phyloP scores from a whole-genome alignment of 169 alveolate genomes.

The Theileria annulata region DNA sequence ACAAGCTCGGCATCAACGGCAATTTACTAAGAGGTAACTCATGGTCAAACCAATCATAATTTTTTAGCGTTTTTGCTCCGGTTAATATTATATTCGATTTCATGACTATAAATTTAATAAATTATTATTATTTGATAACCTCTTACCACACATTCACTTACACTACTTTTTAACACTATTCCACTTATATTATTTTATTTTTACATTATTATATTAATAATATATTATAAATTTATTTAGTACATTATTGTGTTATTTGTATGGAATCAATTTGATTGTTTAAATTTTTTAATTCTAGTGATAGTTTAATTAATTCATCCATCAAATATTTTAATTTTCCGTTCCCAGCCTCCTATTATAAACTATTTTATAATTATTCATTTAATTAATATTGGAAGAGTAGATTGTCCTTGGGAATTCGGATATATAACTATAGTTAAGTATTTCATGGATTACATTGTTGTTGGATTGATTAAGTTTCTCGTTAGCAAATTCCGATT shows the following conservation, averaged over 20 bases:
- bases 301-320: conserved; percentile 54
- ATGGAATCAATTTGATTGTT: conserved; percentile 25
- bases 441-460: neutral
- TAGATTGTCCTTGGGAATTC: too few species aligned
- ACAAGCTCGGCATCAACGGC: conserved; percentile 17
- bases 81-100: conserved; percentile 9
- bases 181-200: neutral
- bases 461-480: neutral
- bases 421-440: neutral
- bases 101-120: conserved; percentile 6
- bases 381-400: neutral
- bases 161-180: conserved; percentile 5
- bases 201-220: neutral
- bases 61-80: conserved; percentile 27
- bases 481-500: conserved; percentile 14
- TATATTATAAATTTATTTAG: neutral
- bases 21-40: conserved; percentile 64
- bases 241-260: neutral
- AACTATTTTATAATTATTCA: neutral
- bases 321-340: conserved; percentile 41
- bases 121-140: neutral
- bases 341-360: conserved; percentile 24
- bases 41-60: conserved; percentile 58
- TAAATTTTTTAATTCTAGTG: conserved; percentile 40
- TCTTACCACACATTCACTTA: neutral